Conservation (phyloP, 1,284 basidiomycete genomes). For the Amylostereum chailletii region DNA sequence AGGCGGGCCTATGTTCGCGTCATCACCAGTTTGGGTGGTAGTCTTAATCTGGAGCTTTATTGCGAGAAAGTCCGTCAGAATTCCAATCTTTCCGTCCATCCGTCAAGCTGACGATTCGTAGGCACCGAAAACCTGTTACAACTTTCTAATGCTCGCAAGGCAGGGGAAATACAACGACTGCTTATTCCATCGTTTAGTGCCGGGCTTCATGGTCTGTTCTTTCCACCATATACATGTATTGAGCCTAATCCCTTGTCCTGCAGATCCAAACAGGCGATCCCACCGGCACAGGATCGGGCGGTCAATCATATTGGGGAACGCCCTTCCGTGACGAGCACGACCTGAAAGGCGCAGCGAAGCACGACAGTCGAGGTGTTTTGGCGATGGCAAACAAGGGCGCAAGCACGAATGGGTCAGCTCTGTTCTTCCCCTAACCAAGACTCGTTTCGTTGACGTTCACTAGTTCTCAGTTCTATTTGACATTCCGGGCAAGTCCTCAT, state of each 20-base stretch:
- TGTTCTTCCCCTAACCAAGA: not conserved
- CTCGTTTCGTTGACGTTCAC: not conserved
- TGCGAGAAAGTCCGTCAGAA: conserved; percentile 66
- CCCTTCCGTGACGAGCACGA: conserved; percentile 92
- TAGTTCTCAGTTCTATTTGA: conserved; percentile 87
- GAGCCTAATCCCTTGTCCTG: not conserved
- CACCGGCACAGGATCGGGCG: conserved; percentile 91
- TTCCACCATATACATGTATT: not conserved
- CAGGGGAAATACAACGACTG: conserved; percentile 86
- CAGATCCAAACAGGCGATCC: conserved; percentile 95
- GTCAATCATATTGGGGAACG: conserved; percentile 90
- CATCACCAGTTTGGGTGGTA: conserved; percentile 81
- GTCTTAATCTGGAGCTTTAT: conserved; percentile 87
- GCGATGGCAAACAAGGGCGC: conserved; percentile 93
- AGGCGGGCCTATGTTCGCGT: conserved; percentile 87
- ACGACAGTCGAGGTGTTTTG: conserved; percentile 72
- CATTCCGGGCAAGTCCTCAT: conserved; percentile 75
- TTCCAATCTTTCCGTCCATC: not conserved
- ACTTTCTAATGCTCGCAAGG: conserved; percentile 88
- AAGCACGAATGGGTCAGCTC: conserved; percentile 66
- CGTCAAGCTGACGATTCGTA: conserved; percentile 20
- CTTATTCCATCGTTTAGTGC: conserved; percentile 89
- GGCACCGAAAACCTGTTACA: conserved; percentile 97
- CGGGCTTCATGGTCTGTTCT: conserved; percentile 85
- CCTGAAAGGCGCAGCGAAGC: conserved; percentile 77